A percentile compares a stretch with the other conserved stretches of the same genome.
Conservation (phyloP, 495 filamentous ascomycete genomes). For the Lineolata rhizophorae region DNA sequence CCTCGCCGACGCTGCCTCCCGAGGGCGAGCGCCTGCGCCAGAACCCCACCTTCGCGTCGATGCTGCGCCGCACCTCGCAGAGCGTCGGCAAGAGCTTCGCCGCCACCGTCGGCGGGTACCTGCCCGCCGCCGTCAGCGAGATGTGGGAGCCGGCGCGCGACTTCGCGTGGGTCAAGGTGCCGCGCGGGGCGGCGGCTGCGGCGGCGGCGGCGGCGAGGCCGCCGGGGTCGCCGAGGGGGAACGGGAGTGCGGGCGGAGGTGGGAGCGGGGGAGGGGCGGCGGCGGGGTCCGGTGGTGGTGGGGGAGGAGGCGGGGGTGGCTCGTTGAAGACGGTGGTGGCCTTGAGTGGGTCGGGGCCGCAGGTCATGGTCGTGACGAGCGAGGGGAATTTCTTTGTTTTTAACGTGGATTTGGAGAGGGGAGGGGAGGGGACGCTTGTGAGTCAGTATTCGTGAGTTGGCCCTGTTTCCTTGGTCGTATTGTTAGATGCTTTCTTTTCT, state of each 20-base stretch:
- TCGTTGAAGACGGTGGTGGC: slow-evolving; percentile 69
- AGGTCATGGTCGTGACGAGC: slow-evolving; percentile 94
- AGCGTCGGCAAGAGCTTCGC: slow-evolving; percentile 80
- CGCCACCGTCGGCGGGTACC: slow-evolving; percentile 70
- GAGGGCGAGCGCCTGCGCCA: slow-evolving; percentile 9
- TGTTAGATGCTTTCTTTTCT: too few relatives aligned
- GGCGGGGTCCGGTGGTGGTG: too few relatives aligned
- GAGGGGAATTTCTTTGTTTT: slow-evolving; percentile 91
- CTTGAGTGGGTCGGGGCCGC: slow-evolving; percentile 77
- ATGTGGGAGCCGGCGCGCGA: slow-evolving; percentile 94
- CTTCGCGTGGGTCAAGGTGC: slow-evolving; percentile 89
- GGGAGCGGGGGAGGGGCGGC: too few relatives aligned
- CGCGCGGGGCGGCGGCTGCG: slow-evolving; percentile 30
- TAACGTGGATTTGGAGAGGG: slow-evolving; percentile 82
- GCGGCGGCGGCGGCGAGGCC: slow-evolving; percentile 7
- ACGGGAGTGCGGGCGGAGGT: too few relatives aligned
- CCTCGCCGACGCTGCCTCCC: too few relatives aligned
- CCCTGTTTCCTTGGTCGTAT: too few relatives aligned
- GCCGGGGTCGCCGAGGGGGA: too few relatives aligned
- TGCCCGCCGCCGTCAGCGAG: slow-evolving; percentile 78
- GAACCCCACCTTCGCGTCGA: slow-evolving; percentile 48
- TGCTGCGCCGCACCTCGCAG: slow-evolving; percentile 91
- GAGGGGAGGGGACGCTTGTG: slow-evolving; percentile 77
- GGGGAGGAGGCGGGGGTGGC: slow-evolving; percentile 1
- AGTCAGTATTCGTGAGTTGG: slow-evolving; percentile 53